These are phyloP conservation scores for Colletotrichum orchidophilum DNA, from an alignment of 2,329 filamentous ascomycete genomes.

Conservation along the genomic window DNA sequence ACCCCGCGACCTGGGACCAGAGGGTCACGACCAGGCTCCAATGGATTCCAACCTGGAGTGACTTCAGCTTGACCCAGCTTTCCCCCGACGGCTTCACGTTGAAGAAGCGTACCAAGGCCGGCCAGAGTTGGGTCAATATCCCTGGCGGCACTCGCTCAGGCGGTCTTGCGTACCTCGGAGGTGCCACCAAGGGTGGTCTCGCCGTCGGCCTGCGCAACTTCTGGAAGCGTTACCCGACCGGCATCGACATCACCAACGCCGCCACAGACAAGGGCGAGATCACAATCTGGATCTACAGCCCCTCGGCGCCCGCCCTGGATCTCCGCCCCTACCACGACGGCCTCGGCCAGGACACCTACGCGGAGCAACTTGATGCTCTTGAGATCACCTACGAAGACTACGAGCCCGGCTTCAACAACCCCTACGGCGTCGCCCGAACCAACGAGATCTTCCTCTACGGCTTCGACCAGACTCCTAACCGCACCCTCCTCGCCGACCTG, in stretches of 20 bases:
- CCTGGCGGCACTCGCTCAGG: constrained; percentile 64
- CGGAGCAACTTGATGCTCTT: constrained; percentile 66
- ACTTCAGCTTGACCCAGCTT: constrained; percentile 65
- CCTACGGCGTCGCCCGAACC: constrained; percentile 66
- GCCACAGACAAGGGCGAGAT: constrained; percentile 59
- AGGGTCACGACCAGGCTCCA: constrained; percentile 56
- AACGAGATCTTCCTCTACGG: constrained; percentile 65
- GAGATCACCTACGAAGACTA: constrained; percentile 73
- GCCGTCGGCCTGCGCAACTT: constrained; percentile 68
- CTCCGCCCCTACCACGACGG: constrained; percentile 67
- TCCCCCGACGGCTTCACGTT: constrained; percentile 69
- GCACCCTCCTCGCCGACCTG: constrained; percentile 54
- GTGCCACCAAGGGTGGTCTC: constrained; percentile 65
- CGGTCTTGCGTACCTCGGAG: constrained; percentile 68
- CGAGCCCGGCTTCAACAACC: constrained; percentile 62
- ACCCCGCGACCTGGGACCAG: constrained; percentile 56
- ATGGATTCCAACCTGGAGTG: constrained; percentile 68
- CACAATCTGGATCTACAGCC: constrained; percentile 70
- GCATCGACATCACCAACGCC: constrained; percentile 63
- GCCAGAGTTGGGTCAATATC: constrained; percentile 67
- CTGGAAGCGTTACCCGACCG: constrained; percentile 70
- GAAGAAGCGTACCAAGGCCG: constrained; percentile 67
- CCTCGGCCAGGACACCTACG: constrained; percentile 63
- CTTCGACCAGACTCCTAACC: constrained; percentile 61
- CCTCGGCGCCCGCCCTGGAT: constrained; percentile 63